Evolutionary conservation across 1,284 basidiomycete genomes (phyloP), one percentile per base, ranked within the genome.

Genomic region (Lentinula novae-zelandiae): DNA sequence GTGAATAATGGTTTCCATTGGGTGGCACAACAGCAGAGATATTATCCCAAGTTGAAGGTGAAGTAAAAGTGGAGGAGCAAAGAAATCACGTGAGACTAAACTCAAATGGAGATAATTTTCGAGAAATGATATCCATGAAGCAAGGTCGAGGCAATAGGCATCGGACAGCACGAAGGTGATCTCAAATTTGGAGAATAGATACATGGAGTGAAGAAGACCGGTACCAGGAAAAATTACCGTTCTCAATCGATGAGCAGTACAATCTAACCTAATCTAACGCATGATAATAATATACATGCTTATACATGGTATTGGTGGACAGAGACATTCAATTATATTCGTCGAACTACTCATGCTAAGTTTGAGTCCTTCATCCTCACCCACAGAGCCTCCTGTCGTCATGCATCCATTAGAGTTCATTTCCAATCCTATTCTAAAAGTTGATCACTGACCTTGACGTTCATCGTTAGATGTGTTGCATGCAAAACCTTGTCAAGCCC

Each of bases 381-480:
- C 74, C 72, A 73, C 42, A 73, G 44, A 10, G 71, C 71, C 9
- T 67, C 70, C 71, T 71, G 48, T 42, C 31, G 22, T 8, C 48
- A 50, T 17, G 48, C 8, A 50, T n/a, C 20, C 22, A n/a, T 22
- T 57, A 33, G 44, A 15, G 15, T 17, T n/a, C 20, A 50, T 7
- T 7, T 33, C 53, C 17, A 50, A 13, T 50, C 9, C 48, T 17
- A 8, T 44, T n/a, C 13, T 44, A n/a, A 17, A 36, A 27, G 27
- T 27, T 12, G 10, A 39, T 48, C 44, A 64, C 69, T 60, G 20
- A 78, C 76, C 68, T 75, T 69, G 10, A 74, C 71, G 65, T 74
- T 80, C 74, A 81, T 72, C 1, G 78, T 82, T 61, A 82, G 61
- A 67, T 77, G 71, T 9, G 69, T 65, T 34, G 69, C 71, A 1